Base-by-base conservation (phyloP, 305 asterid species). In the Nicotiana rustica region DNA sequence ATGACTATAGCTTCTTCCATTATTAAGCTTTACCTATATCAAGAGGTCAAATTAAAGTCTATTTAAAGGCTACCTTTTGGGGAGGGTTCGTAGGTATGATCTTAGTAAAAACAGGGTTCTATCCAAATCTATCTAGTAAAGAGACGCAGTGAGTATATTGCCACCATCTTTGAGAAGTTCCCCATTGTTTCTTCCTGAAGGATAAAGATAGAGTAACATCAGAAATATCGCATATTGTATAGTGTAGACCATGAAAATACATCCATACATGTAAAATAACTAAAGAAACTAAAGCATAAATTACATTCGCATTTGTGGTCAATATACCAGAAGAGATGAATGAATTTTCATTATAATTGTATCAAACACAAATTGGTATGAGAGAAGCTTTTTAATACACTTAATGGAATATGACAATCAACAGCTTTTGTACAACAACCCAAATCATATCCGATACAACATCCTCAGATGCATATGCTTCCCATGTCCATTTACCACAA, bases 111-210 rank as follows among this genome's bases (percentile, higher is more conserved):
- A 93, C 90, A 91, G 84, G 56, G 93, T 92, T 83, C 98, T 89
- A 79, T 96, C 98, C 88, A 94, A 84, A 88, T 96, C 99, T 97
- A 93, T 92, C 90, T 92, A 94, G 89, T 93, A 91, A 82, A 95
- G 99, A 59, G 97, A 96, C 38, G 91, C 89, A 0, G 94, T 94
- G 56, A 95, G 91, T 3, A 97, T 97, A 83, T 96, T 98, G 44
- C 83, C 89, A 25, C 92, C 98, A 79, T 91, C 17, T 81, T 78
- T 33, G 82, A 88, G 68, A 85, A 90, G 35, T 92, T 92, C 8
- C 87, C 97, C 77, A 93, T 90, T 82, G 87, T 91, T 80, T 92
- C 97, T 89, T 95, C 98, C 98, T 95, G 67, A 66, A 87, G 13
- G 36, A 33, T 13, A 14, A 57, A 64, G 70, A 67, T 52, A 31